A percentile compares a stretch with the other conserved stretches of the same genome.
Conservation (phyloP, 2,329 filamentous ascomycete genomes). For the Verticillium tricorpus region DNA sequence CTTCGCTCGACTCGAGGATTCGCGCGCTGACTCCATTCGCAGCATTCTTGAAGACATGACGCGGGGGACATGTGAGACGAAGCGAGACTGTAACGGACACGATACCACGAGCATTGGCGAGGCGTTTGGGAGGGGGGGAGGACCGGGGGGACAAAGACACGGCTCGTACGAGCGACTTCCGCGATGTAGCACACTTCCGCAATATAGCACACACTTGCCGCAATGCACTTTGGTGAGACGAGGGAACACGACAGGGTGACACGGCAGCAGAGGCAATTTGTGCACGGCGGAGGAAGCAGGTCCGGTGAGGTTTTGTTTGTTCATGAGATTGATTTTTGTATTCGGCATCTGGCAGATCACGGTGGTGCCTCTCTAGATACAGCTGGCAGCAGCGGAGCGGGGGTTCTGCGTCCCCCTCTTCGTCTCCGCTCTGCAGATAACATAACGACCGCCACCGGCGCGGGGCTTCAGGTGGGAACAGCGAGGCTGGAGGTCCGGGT, state of each 20-base stretch:
- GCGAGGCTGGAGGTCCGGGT: not conserved
- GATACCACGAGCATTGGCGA: not conserved
- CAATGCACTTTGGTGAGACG: no score
- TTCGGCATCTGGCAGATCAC: not conserved
- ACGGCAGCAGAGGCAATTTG: not conserved
- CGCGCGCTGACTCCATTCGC: slow-evolving; percentile 3
- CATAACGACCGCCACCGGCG: not conserved
- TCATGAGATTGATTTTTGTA: not conserved
- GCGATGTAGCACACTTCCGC: not conserved
- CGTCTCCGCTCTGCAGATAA: not conserved
- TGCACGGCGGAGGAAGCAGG: not conserved
- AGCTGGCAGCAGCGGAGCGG: not conserved
- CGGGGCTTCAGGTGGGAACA: not conserved
- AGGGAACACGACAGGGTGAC: not conserved
- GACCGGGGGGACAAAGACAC: not conserved
- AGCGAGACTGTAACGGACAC: not conserved
- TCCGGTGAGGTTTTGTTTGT: not conserved
- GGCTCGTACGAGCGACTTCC: not conserved
- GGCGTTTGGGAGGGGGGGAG: not conserved
- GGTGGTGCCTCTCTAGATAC: not conserved
- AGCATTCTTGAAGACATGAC: slow-evolving; percentile 15
- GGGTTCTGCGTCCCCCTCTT: not conserved
- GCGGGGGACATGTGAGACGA: not conserved
- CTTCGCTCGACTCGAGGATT: not conserved
- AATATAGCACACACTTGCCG: not conserved